These are phyloP conservation scores for Populus nigra DNA, from an alignment of 345 rosid species.

Conservation along the genomic window DNA sequence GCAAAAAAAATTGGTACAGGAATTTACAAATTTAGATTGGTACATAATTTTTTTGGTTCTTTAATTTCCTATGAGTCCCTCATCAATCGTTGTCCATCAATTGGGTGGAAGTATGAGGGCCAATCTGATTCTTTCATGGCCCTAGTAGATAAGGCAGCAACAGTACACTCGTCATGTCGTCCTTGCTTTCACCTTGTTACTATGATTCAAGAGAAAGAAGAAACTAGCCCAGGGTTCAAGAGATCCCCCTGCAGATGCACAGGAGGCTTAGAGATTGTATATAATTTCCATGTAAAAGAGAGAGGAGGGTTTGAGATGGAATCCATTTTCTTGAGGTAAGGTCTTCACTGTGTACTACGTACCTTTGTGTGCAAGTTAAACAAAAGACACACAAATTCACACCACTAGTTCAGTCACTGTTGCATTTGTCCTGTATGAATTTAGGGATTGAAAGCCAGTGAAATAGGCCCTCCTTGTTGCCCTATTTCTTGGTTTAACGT, in stretches of 20 bases:
- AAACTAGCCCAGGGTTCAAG: conserved; percentile 47
- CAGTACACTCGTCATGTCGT: conserved; percentile 96
- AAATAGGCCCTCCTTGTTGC: neutral
- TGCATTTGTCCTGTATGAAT: neutral
- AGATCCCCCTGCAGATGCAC: conserved; percentile 84
- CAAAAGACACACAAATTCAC: neutral
- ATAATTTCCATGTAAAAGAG: conserved; percentile 79
- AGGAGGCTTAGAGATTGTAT: conserved; percentile 58
- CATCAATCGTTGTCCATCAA: conserved; percentile 12
- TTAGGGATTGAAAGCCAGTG: neutral
- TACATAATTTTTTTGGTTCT: neutral
- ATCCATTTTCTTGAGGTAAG: conserved; percentile 81
- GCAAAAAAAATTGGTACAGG: too few species aligned
- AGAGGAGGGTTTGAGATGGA: conserved; percentile 83
- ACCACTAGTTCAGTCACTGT: neutral
- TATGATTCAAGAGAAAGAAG: conserved; percentile 63
- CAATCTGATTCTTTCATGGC: conserved; percentile 95
- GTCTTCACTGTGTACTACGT: neutral
- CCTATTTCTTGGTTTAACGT: neutral
- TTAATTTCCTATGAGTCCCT: neutral
- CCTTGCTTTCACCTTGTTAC: conserved; percentile 90
- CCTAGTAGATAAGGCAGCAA: conserved; percentile 89
- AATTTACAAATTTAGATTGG: too few species aligned
- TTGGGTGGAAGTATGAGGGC: conserved; percentile 96
- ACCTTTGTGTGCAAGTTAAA: neutral